Base-by-base conservation (phyloP, 352 stramenopile genomes). In the Globisporangium cystogenes region DNA sequence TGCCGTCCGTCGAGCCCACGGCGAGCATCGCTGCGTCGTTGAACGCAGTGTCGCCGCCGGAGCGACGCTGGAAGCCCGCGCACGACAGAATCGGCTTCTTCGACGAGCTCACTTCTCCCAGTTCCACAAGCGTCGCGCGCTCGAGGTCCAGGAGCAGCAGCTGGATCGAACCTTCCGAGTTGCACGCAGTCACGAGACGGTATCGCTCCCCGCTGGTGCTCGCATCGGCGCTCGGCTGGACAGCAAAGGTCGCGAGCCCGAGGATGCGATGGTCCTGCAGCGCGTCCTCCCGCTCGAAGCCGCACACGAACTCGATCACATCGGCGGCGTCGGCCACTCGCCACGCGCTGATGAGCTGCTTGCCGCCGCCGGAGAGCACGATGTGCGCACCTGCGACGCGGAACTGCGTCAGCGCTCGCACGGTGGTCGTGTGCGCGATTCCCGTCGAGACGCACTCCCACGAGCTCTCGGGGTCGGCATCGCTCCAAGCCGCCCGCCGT, bases 251-350 rank as follows among this genome's bases (percentile, higher is more conserved):
- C 10, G 66, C 60, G 31, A 95, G 66, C 0, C 76, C 79, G 21
- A 95, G 72, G 51, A 95, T 93, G 50, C 85, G 85, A 52, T 95
- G 85, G 53, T 95, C 85, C 37, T 95, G 85, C 14, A 76, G 59
- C 33, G 72, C 76, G 15, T 76, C 67, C 1, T 53, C 57, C 39
- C 62, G 69, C 53, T 91, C 82, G n/a, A 84, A 72, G 33, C 81
- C 73, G 35, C 67, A 83, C 14, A 95, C 39, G 51, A 85, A 70
- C 42, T 76, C 69, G 20, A 91, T 61, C 21, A 74, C 59, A 27
- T 77, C 59, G 4, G 66, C 52, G 3, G 59, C 42, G 12, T 68
- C 65, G 12, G 24, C 46, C 35, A 92, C 74, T 14, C 71, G 55
- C 85, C 85, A 95, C 37, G 76, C 75, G 41, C 90, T 93, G 35